These are phyloP conservation scores for Neopestalotiopsis sp. DNA, from an alignment of 2,329 filamentous ascomycete genomes.

Conservation along the genomic window DNA sequence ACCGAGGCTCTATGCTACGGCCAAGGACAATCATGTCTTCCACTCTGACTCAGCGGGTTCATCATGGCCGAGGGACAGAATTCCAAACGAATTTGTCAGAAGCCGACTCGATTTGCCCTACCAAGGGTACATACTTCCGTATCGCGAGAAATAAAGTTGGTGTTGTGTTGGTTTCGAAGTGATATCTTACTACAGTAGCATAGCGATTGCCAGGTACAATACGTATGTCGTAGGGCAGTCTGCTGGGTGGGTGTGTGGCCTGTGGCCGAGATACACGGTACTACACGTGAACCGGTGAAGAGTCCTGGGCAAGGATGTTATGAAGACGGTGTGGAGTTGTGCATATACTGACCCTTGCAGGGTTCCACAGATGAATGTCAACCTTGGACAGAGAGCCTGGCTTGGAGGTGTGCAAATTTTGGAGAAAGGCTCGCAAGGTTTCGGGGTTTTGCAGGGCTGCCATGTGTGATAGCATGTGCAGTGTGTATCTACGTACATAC, in stretches of 20 bases:
- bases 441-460: slow-evolving; percentile 9
- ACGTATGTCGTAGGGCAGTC: background rate
- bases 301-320: slow-evolving; percentile 11
- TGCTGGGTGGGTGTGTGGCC: background rate
- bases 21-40: background rate
- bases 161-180: background rate
- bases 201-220: background rate
- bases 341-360: slow-evolving; percentile 9
- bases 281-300: slow-evolving; percentile 12
- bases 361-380: slow-evolving; percentile 3
- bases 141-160: background rate
- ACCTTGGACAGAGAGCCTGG: background rate
- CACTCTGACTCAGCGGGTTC: background rate
- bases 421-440: background rate
- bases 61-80: no score
- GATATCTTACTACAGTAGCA: background rate
- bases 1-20: background rate
- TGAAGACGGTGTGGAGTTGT: slow-evolving; percentile 18
- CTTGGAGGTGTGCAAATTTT: background rate
- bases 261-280: background rate
- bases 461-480: slow-evolving; percentile 13
- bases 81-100: no score
- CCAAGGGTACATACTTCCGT: background rate
- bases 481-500: background rate
- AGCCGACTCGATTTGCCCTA: no score